Evolutionary conservation across 352 stramenopile species (phyloP).

Genomic region (Phytopythium sindhum): DNA sequence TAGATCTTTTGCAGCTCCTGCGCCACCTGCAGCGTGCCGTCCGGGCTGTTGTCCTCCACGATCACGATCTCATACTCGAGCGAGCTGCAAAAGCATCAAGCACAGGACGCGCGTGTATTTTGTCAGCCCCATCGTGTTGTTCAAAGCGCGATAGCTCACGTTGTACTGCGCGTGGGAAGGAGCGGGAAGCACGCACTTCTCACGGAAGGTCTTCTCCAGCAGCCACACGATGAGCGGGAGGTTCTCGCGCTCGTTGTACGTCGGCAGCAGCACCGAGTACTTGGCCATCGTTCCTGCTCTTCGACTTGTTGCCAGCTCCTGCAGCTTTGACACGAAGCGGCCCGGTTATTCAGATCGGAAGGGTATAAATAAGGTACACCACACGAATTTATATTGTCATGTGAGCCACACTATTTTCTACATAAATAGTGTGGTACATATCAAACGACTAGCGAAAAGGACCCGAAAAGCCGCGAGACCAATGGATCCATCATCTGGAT

Average conservation of each 20-base stretch:
- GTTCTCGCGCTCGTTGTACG: slow-evolving; percentile 99
- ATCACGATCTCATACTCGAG: slow-evolving; percentile 96
- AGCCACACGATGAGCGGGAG: slow-evolving; percentile 97
- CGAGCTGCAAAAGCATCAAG: slow-evolving; percentile 34
- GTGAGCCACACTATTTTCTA: neutral
- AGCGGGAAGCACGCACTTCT: slow-evolving; percentile 58
- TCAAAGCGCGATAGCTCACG: neutral
- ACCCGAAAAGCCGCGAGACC: neutral
- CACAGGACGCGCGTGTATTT: neutral
- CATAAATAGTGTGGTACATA: neutral
- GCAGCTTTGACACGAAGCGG: slow-evolving; percentile 8
- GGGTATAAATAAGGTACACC: neutral
- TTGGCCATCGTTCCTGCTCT: slow-evolving; percentile 29
- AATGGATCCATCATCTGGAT: neutral
- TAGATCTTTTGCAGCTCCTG: slow-evolving; percentile 89
- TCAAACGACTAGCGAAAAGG: neutral
- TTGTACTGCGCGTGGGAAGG: slow-evolving; percentile 4
- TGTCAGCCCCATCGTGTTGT: neutral
- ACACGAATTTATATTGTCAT: neutral
- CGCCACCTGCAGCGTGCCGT: slow-evolving; percentile 95
- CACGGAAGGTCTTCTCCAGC: slow-evolving; percentile 92
- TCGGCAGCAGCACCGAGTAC: slow-evolving; percentile 97
- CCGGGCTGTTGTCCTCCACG: slow-evolving; percentile 97
- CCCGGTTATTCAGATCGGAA: neutral
- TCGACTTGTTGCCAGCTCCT: neutral